These are phyloP conservation scores for Odontarrhena argentea DNA, from an alignment of 345 rosid species.

Conservation along the genomic window DNA sequence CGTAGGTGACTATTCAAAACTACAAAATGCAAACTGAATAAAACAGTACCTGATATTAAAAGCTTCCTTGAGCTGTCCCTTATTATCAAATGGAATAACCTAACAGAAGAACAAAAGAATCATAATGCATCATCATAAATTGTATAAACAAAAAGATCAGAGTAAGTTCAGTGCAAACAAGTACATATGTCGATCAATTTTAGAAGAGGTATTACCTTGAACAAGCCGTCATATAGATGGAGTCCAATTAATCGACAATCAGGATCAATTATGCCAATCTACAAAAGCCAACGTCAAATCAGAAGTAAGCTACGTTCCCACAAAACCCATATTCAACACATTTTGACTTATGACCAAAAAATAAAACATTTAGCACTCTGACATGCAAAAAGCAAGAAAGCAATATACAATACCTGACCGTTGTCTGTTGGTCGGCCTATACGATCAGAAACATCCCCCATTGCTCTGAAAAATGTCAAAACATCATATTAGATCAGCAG, in stretches of 20 bases:
- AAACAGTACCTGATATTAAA: constrained; percentile 80
- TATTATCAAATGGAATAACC: constrained; percentile 99
- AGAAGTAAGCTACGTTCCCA: constrained; percentile 13
- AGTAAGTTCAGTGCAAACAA: constrained; percentile 14
- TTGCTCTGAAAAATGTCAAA: constrained; percentile 61
- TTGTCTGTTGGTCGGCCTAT: constrained; percentile 96
- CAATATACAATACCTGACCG: constrained; percentile 69
- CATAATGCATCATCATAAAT: neutral
- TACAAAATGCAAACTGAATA: neutral
- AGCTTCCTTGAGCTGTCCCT: constrained; percentile 97
- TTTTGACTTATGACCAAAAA: neutral
- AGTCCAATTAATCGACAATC: constrained; percentile 98
- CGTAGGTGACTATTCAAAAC: constrained; percentile 6
- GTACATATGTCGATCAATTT: neutral
- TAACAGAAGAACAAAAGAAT: constrained; percentile 40
- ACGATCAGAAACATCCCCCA: constrained; percentile 98
- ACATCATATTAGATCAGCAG: constrained; percentile 14
- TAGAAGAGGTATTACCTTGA: constrained; percentile 61
- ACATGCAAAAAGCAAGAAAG: constrained; percentile 12
- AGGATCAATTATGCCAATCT: constrained; percentile 97
- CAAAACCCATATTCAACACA: constrained; percentile 5
- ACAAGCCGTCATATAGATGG: constrained; percentile 95
- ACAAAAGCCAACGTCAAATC: constrained; percentile 14
- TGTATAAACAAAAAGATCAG: neutral
- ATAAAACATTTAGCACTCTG: neutral